These are phyloP conservation scores for Senecio squalidus DNA, from an alignment of 140 eudicot species.

Conservation along the genomic window DNA sequence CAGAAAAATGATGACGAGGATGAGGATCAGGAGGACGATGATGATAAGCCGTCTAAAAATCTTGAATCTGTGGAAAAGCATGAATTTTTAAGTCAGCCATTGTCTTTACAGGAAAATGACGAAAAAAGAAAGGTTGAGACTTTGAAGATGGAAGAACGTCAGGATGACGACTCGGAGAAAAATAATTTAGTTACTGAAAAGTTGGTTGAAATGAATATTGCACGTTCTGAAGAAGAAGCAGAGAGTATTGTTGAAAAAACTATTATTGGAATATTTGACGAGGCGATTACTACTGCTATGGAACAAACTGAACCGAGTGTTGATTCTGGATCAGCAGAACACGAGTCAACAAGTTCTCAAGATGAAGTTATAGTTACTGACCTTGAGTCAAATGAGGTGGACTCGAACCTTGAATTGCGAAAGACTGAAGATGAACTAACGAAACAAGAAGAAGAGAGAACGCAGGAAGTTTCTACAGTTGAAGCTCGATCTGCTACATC, in stretches of 20 bases:
- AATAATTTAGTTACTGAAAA: slow-evolving; percentile 10
- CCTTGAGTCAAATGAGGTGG: slow-evolving; percentile 8
- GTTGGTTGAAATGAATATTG: slow-evolving; percentile 6
- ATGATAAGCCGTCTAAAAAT: slow-evolving; percentile 18
- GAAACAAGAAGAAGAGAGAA: slow-evolving; percentile 28
- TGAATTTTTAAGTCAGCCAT: slow-evolving; percentile 14
- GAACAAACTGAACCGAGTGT: slow-evolving; percentile 4
- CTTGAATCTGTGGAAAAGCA: slow-evolving; percentile 14
- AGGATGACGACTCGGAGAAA: not conserved
- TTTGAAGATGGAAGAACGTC: slow-evolving; percentile 16
- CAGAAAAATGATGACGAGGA: slow-evolving; percentile 44
- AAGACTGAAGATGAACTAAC: slow-evolving; percentile 28
- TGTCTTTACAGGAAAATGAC: slow-evolving; percentile 16
- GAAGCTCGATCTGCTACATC: slow-evolving; percentile 24
- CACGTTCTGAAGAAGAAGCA: slow-evolving; percentile 29
- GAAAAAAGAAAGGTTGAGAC: slow-evolving; percentile 12
- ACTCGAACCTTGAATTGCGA: slow-evolving; percentile 6
- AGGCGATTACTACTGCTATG: not conserved
- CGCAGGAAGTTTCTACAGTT: slow-evolving; percentile 24
- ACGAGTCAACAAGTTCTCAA: slow-evolving; percentile 25
- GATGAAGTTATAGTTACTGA: slow-evolving; percentile 23
- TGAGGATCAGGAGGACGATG: slow-evolving; percentile 25
- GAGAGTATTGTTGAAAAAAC: slow-evolving; percentile 16
- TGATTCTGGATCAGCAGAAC: slow-evolving; percentile 20
- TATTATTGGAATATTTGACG: slow-evolving; percentile 3